A percentile compares a stretch with the other conserved stretches of the same genome.
Conservation (phyloP, 768 basidiomycete species). For the Leucogyrophana mollusca region DNA sequence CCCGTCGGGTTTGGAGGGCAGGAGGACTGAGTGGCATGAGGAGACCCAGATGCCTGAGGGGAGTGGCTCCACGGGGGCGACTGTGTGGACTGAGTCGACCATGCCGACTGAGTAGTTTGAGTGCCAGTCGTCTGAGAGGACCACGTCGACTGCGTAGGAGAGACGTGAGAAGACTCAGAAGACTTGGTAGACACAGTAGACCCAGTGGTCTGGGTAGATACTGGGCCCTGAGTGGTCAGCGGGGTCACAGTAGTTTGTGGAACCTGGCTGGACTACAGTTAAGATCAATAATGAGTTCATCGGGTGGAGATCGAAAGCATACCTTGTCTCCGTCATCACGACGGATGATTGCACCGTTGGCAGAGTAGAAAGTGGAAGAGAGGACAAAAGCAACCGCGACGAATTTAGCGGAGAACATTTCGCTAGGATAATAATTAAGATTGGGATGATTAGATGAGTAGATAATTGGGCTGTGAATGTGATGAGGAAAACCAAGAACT, state of each 20-base stretch:
- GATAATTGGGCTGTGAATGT: too few relatives aligned
- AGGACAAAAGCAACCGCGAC: neutral
- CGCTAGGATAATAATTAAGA: too few relatives aligned
- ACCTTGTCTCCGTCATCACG: neutral
- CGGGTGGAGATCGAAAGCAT: neutral
- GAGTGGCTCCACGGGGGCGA: neutral
- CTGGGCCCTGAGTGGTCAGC: neutral
- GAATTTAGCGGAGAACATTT: neutral
- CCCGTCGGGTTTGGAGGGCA: too few relatives aligned
- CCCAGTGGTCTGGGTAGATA: neutral
- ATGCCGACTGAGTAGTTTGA: too few relatives aligned
- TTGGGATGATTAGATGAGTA: too few relatives aligned
- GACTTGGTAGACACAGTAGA: neutral
- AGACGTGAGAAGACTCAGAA: neutral
- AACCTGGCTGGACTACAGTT: neutral
- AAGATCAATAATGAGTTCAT: neutral
- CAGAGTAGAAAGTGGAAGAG: neutral
- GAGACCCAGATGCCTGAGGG: neutral
- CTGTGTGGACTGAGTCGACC: too few relatives aligned
- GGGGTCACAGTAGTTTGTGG: neutral
- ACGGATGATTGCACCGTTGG: neutral
- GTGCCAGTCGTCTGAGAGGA: too few relatives aligned
- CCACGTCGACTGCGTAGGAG: neutral
- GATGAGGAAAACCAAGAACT: too few relatives aligned
- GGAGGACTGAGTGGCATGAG: neutral